Evolutionary conservation across 208 protist genomes (phyloP).

Genomic region (Leishmania guyanensis): DNA sequence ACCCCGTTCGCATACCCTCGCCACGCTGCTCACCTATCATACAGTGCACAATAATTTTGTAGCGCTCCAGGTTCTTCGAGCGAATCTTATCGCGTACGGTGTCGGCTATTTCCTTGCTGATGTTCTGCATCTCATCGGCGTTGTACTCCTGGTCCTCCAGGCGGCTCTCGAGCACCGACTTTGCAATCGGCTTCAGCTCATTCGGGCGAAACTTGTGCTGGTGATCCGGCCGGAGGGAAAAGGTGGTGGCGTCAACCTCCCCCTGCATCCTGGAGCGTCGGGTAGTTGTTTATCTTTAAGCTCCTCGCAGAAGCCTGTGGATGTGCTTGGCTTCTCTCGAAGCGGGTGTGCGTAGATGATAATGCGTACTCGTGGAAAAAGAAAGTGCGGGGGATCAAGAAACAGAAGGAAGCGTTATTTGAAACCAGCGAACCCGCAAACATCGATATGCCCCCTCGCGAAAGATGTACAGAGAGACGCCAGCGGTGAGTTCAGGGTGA

Average conservation of each 20-base stretch:
- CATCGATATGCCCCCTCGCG: background rate
- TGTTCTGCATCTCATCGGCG: conserved; percentile 88
- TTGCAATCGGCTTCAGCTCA: conserved; percentile 83
- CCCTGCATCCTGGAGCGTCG: conserved; percentile 44
- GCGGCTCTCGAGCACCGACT: conserved; percentile 68
- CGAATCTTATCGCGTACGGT: conserved; percentile 86
- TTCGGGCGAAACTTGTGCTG: conserved; percentile 82
- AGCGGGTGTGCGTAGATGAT: background rate
- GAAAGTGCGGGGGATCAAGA: background rate
- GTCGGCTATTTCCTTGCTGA: conserved; percentile 94
- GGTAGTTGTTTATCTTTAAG: background rate
- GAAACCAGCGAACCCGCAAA: background rate
- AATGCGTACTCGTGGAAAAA: background rate
- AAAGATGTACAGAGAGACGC: background rate
- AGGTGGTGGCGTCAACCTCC: conserved; percentile 74
- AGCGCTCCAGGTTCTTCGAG: conserved; percentile 85
- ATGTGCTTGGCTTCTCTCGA: background rate
- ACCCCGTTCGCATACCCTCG: conserved; percentile 89
- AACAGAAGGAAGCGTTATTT: background rate
- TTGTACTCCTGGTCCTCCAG: conserved; percentile 91
- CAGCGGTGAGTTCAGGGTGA: background rate
- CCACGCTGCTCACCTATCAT: conserved; percentile 95
- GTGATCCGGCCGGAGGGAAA: conserved; percentile 90
- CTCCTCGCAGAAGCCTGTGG: background rate
- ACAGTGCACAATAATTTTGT: conserved; percentile 94